phyloP scores from a whole-genome alignment of 495 filamentous ascomycete genomes.

The Podospora fimiseda region DNA sequence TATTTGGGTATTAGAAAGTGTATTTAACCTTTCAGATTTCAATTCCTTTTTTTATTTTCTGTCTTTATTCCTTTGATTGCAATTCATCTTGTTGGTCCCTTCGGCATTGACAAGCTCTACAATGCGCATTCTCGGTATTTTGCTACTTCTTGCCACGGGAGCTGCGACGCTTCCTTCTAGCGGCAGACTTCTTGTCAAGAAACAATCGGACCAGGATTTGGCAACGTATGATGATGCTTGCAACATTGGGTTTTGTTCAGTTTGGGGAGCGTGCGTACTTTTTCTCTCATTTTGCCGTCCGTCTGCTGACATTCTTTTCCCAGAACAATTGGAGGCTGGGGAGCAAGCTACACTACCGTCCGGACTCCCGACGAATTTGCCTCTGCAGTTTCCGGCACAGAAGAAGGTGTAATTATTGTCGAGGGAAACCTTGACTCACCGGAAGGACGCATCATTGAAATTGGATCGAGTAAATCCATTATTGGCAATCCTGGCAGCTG shows the following conservation, averaged over 20 bases:
- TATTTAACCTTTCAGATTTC: no score
- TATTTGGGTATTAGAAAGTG: no score
- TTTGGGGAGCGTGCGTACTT: conserved; percentile 10
- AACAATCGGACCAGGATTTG: neutral
- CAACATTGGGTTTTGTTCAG: conserved; percentile 14
- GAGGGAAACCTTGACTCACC: conserved; percentile 38
- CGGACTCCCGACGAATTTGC: conserved; percentile 43
- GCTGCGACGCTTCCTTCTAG: no score
- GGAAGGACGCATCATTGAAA: conserved; percentile 34
- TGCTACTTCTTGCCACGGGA: no score
- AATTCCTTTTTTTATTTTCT: no score
- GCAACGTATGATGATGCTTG: conserved; percentile 15
- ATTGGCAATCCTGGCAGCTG: conserved; percentile 32
- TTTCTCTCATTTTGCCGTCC: neutral
- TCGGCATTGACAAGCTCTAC: no score
- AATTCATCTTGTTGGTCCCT: no score
- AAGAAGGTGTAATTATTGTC: conserved; percentile 42
- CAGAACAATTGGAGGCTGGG: conserved; percentile 16
- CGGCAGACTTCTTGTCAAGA: no score
- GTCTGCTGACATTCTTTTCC: neutral
- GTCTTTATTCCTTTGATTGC: no score
- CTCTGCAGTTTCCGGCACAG: conserved; percentile 35
- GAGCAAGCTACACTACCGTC: conserved; percentile 37
- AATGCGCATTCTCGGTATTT: no score
- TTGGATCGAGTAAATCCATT: conserved; percentile 49